Evolutionary conservation across 1,139 yeast genomes (phyloP), one percentile per base, ranked within the genome.

Genomic region (Pichia sp.): DNA sequence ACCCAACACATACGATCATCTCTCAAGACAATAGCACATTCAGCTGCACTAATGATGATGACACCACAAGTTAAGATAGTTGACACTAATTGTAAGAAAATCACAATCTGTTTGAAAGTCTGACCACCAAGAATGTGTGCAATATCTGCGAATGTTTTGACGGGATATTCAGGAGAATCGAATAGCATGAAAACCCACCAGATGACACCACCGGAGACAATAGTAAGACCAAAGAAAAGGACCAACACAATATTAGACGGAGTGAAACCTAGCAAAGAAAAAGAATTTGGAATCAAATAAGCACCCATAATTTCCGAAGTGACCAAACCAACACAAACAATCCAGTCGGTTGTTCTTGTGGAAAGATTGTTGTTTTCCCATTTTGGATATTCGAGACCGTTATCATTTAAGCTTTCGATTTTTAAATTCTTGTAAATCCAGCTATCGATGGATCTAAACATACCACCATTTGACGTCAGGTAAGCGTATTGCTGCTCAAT

Each of bases 241-340:
- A 69, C 55, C 53, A 65, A 69, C 30, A 73, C 59, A 38, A 71
- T 59, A 42, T 67, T 61, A 14, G 75, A 74, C 12, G 75, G 75
- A 12, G 66, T 76, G 49, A 61, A 71, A 1, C 77, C 77, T 41
- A 73, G 55, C 47, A 68, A 66, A 6, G 72, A 59, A 30, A 72
- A 57, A 7, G 75, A 69, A 51, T 69, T 71, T 4, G 77, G 77
- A 14, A 76, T 74, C 44, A 67, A 58, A 17, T 66, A 59, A 10
- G 77, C 77, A 20, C 77, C 77, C 49, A 73, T 66, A 44, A 73
- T 71, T 59, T 73, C 77, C 5, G 77, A 70, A 12, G 77, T 72
- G 40, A 73, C 67, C 41, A 73, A 60, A 54, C 67, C 72, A 52
- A 73, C 71, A 15, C 71, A 72, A 1, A 70, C 62, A 45, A 65